Conservation (phyloP, 2,329 filamentous ascomycete genomes). For the Cytospora piceae region DNA sequence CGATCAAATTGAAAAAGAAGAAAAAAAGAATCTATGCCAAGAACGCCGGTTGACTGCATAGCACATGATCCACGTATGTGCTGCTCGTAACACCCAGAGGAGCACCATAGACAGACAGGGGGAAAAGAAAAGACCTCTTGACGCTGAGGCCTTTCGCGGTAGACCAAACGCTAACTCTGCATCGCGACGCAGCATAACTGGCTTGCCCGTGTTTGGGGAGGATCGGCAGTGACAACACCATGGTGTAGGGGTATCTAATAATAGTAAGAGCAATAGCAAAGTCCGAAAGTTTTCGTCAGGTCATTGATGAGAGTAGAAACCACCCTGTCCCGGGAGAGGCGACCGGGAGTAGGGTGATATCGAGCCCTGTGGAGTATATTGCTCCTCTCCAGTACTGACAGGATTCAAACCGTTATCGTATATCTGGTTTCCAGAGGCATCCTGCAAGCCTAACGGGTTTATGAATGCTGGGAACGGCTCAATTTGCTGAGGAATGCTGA, state of each 20-base stretch:
- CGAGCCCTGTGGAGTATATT: constrained; percentile 47
- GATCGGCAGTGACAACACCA: background rate
- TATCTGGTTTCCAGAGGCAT: constrained; percentile 32
- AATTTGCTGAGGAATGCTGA: constrained; percentile 37
- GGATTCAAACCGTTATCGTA: constrained; percentile 41
- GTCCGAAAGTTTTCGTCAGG: constrained; percentile 14
- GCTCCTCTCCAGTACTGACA: constrained; percentile 38
- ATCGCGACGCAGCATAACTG: background rate
- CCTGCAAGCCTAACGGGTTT: constrained; percentile 24
- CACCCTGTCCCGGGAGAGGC: constrained; percentile 43
- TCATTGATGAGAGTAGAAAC: constrained; percentile 41
- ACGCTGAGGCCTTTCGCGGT: background rate
- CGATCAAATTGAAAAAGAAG: constrained; percentile 8
- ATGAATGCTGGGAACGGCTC: constrained; percentile 31
- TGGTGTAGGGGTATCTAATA: constrained; percentile 21
- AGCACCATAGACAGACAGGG: background rate
- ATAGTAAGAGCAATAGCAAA: constrained; percentile 13
- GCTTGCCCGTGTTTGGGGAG: background rate
- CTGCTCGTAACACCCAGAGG: background rate
- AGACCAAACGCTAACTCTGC: background rate
- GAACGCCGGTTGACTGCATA: constrained; percentile 5
- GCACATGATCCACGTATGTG: constrained; percentile 3
- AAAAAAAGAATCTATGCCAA: constrained; percentile 9
- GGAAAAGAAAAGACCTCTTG: background rate
- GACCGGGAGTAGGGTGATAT: constrained; percentile 49